Evolutionary conservation across 495 filamentous ascomycete species (phyloP).

Genomic region (Podospora anserina): DNA sequence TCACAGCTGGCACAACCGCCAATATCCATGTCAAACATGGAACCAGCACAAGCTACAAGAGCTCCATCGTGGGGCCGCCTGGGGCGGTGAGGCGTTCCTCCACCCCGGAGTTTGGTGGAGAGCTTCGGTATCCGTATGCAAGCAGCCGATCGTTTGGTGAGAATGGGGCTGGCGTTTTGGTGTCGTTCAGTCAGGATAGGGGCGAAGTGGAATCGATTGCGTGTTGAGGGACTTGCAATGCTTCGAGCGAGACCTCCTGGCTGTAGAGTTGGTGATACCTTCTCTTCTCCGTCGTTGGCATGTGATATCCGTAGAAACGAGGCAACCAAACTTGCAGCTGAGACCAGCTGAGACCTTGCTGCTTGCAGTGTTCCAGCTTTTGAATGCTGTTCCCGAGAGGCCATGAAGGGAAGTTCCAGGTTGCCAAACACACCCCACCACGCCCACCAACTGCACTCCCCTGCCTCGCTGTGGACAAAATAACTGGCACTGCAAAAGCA

Average conservation of each 20-base stretch:
- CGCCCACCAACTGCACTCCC: neutral
- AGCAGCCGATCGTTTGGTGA: neutral
- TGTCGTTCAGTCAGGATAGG: neutral
- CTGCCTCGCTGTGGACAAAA: too few species aligned
- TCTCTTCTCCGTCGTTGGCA: neutral
- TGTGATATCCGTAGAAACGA: neutral
- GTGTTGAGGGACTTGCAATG: neutral
- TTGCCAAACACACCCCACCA: neutral
- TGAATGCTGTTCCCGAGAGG: neutral
- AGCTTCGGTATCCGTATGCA: neutral
- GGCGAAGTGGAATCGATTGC: neutral
- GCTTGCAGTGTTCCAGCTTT: neutral
- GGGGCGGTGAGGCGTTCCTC: conserved; percentile 1
- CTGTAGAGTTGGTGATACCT: neutral
- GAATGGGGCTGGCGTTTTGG: neutral
- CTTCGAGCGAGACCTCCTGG: neutral
- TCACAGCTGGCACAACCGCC: conserved; percentile 1
- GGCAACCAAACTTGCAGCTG: neutral
- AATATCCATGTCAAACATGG: conserved; percentile 4
- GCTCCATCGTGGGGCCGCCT: conserved; percentile 1
- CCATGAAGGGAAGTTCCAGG: neutral
- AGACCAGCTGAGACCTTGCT: neutral
- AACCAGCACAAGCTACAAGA: conserved; percentile 1
- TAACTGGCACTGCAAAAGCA: too few species aligned
- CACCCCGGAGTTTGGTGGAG: neutral